These are phyloP conservation scores for Proliferodiscus dingleyae DNA, from an alignment of 2,329 filamentous ascomycete genomes.

Conservation along the genomic window DNA sequence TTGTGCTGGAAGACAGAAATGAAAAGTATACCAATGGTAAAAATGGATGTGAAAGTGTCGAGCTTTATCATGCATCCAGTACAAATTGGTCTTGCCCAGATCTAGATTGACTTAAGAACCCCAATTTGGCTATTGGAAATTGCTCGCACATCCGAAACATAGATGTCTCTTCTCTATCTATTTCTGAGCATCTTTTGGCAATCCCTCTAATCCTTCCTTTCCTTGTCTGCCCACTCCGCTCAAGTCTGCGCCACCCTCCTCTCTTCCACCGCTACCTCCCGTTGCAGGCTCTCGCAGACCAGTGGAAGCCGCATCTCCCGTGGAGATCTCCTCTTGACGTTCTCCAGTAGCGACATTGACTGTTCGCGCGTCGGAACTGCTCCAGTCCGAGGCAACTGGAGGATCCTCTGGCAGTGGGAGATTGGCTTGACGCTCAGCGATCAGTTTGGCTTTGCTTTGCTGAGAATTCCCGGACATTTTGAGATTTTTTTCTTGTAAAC, in stretches of 20 bases:
- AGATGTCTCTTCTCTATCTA: not conserved
- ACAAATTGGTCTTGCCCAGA: too few species aligned
- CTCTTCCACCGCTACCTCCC: conserved; percentile 46
- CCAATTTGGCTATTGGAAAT: too few species aligned
- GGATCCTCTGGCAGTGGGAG: conserved; percentile 77
- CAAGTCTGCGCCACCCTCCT: conserved; percentile 47
- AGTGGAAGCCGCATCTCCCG: conserved; percentile 41
- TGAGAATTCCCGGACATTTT: conserved; percentile 27
- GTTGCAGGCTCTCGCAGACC: conserved; percentile 58
- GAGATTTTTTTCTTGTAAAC: too few species aligned
- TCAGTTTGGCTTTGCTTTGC: conserved; percentile 54
- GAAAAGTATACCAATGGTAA: not conserved
- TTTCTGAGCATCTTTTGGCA: conserved; percentile 48
- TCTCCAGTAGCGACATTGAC: conserved; percentile 59
- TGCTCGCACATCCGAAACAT: too few species aligned
- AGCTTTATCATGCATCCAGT: too few species aligned
- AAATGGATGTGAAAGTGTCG: too few species aligned
- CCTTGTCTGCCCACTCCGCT: conserved; percentile 60
- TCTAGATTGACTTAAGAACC: not conserved
- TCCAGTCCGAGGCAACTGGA: conserved; percentile 71
- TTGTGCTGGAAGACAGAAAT: not conserved
- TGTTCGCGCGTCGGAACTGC: conserved; percentile 63
- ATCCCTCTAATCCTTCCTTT: conserved; percentile 48
- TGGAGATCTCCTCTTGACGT: conserved; percentile 47
- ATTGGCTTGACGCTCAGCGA: conserved; percentile 64